phyloP scores from a whole-genome alignment of 257 asterid species.

The Catharanthus roseus region DNA sequence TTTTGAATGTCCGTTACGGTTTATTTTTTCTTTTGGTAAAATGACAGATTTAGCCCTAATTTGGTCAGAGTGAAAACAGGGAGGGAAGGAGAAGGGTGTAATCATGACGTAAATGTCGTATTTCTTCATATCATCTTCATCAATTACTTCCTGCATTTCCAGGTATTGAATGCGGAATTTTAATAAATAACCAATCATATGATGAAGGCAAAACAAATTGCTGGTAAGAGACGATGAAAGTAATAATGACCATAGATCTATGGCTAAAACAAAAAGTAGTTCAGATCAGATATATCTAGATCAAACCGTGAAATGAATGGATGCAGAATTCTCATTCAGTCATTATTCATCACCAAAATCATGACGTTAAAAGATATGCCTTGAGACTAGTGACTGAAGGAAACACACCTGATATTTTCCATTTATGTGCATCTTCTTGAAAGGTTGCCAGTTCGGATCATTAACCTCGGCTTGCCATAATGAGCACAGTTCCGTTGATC shows the following conservation, averaged over 20 bases:
- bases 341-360: too few species aligned
- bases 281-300: not conserved
- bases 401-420: conserved; percentile 14
- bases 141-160: conserved; percentile 8
- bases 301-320: too few species aligned
- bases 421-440: conserved; percentile 10
- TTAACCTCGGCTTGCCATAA: conserved; percentile 10
- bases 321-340: too few species aligned
- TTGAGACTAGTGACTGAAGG: not conserved
- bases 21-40: too few species aligned
- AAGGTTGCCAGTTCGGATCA: conserved; percentile 15
- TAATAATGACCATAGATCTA: not conserved
- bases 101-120: too few species aligned
- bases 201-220: not conserved
- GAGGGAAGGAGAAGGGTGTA: too few species aligned
- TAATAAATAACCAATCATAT: not conserved
- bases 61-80: too few species aligned
- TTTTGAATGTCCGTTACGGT: too few species aligned
- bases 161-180: not conserved
- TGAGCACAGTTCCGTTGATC: conserved; percentile 4
- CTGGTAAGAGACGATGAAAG: not conserved
- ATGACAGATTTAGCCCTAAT: too few species aligned
- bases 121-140: conserved; percentile 6
- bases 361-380: too few species aligned
- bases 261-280: not conserved